These are phyloP conservation scores for Blastomyces percursus DNA, from an alignment of 2,329 filamentous ascomycete genomes.

Conservation along the genomic window DNA sequence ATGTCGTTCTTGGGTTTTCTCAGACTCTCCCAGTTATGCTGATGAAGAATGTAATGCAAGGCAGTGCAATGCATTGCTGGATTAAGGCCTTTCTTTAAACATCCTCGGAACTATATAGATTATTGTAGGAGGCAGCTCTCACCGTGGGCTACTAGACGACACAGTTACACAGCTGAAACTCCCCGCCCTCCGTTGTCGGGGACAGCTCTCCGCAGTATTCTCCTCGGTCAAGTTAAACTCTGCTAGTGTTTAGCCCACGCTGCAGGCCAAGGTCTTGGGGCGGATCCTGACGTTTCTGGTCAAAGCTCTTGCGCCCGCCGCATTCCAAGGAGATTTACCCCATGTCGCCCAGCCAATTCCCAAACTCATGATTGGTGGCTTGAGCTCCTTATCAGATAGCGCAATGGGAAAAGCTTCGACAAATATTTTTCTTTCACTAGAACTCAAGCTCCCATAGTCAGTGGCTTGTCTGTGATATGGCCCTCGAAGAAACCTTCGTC, in stretches of 20 bases:
- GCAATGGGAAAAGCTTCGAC: constrained; percentile 3
- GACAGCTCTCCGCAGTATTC: background rate
- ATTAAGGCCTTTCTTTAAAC: too few relatives aligned
- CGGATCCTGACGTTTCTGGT: background rate
- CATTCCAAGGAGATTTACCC: too few relatives aligned
- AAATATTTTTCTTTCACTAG: background rate
- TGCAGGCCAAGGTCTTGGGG: background rate
- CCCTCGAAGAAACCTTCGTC: background rate
- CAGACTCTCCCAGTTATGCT: background rate
- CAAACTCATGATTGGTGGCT: background rate
- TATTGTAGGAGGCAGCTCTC: too few relatives aligned
- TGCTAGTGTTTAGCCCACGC: background rate
- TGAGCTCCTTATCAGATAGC: constrained; percentile 1
- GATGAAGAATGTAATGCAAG: background rate
- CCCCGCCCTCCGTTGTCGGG: background rate
- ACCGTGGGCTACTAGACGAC: too few relatives aligned
- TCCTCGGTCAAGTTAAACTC: background rate
- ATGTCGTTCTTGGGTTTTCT: background rate
- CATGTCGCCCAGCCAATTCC: background rate
- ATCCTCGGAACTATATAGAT: too few relatives aligned
- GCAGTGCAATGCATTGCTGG: too few relatives aligned
- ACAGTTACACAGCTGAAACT: background rate
- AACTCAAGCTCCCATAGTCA: background rate
- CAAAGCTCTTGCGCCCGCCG: background rate
- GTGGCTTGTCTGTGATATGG: too few relatives aligned